Evolutionary conservation across 352 stramenopile genomes (phyloP).

Genomic region (Phytophthora uliginosa): DNA sequence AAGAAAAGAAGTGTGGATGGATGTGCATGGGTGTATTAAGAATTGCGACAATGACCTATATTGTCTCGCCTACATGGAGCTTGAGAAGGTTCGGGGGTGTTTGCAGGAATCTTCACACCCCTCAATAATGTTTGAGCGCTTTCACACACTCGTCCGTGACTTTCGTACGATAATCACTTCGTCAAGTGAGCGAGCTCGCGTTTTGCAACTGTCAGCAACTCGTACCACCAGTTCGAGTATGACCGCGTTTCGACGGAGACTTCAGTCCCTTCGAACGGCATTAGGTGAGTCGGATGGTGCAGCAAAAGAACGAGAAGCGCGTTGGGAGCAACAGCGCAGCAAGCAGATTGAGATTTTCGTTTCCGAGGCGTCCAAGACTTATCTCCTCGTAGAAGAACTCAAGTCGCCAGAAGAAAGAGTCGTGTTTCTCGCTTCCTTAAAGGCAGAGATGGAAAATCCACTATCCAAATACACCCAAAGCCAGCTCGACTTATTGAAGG

Average conservation of each 20-base stretch:
- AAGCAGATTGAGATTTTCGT: constrained; percentile 1
- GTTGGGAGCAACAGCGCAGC: neutral
- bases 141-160: neutral
- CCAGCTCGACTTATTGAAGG: neutral
- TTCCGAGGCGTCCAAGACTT: neutral
- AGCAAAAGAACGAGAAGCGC: neutral
- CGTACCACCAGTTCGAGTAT: neutral
- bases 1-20: neutral
- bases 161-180: neutral
- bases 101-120: neutral
- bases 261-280: neutral
- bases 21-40: neutral
- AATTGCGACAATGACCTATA: neutral
- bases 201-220: neutral
- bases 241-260: neutral
- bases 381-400: constrained; percentile 8
- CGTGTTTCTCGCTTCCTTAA: neutral
- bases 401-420: neutral
- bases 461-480: neutral
- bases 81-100: neutral
- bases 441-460: neutral
- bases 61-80: neutral
- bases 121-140: neutral
- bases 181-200: neutral
- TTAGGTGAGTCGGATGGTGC: neutral